These are phyloP conservation scores for Colletotrichum sp. DNA, from an alignment of 2,329 filamentous ascomycete genomes.

Conservation along the genomic window DNA sequence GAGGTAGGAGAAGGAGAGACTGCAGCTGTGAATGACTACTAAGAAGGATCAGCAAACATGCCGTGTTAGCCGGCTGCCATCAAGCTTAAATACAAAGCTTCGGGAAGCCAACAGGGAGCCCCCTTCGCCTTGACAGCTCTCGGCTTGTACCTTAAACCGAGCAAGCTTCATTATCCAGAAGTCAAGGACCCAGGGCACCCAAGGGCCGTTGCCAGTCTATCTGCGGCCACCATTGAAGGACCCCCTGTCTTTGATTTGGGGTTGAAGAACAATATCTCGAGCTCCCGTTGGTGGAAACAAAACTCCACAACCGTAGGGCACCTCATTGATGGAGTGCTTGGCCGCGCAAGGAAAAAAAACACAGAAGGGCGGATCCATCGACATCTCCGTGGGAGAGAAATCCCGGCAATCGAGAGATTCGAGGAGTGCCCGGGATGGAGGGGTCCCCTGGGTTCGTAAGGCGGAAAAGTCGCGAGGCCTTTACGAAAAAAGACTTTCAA, in stretches of 20 bases:
- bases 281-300: conserved; percentile 18
- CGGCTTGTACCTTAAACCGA: not conserved
- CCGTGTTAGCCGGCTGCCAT: not conserved
- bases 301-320: conserved; percentile 2
- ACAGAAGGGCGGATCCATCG: not conserved
- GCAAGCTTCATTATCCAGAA: not conserved
- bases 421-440: not conserved
- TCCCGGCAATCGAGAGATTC: conserved; percentile 16
- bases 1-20: not conserved
- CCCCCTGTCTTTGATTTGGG: not conserved
- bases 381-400: conserved; percentile 9
- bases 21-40: not conserved
- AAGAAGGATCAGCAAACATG: not conserved
- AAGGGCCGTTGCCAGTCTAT: not conserved
- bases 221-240: not conserved
- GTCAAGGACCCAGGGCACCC: not conserved
- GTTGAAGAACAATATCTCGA: not conserved
- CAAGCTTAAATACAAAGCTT: conserved; percentile 20
- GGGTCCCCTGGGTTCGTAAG: not conserved
- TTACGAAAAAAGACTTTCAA: not conserved
- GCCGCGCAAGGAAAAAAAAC: not conserved
- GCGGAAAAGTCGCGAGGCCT: not conserved
- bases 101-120: not conserved
- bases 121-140: not conserved
- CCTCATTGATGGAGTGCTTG: conserved; percentile 9